A percentile compares a stretch with the other conserved stretches of the same genome.
Conservation (phyloP, 2,329 filamentous ascomycete genomes). For the Calonectria hongkongensis region DNA sequence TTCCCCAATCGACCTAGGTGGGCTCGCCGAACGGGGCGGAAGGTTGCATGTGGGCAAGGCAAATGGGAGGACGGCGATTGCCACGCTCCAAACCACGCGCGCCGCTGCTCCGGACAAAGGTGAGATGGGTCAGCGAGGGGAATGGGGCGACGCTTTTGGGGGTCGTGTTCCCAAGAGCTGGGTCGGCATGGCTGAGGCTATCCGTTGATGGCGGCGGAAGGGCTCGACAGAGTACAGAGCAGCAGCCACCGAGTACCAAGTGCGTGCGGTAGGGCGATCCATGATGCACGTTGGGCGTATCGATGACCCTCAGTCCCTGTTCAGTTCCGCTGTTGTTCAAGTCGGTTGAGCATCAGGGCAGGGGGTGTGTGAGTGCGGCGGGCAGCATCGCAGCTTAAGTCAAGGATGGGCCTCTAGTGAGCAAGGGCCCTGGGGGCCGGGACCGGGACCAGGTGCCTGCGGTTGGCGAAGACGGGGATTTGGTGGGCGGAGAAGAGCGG, state of each 20-base stretch:
- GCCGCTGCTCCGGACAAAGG: constrained; percentile 25
- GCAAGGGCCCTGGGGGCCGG: constrained; percentile 42
- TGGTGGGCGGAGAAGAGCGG: constrained; percentile 28
- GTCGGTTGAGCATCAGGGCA: constrained; percentile 9
- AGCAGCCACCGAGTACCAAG: constrained; percentile 35
- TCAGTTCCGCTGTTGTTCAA: constrained; percentile 13
- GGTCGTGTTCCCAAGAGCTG: constrained; percentile 56
- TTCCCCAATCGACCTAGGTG: constrained; percentile 33
- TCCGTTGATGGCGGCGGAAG: constrained; percentile 59
- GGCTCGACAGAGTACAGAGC: constrained; percentile 48
- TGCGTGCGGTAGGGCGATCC: constrained; percentile 43
- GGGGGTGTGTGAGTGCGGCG: constrained; percentile 41
- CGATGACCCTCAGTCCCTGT: constrained; percentile 8
- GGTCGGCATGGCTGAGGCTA: constrained; percentile 60
- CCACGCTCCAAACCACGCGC: constrained; percentile 38
- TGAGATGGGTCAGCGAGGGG: constrained; percentile 47
- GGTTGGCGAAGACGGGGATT: constrained; percentile 26
- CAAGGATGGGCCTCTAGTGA: constrained; percentile 30
- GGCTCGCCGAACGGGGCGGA: constrained; percentile 21
- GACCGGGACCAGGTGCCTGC: constrained; percentile 15
- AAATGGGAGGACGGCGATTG: constrained; percentile 42
- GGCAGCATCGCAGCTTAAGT: constrained; percentile 28
- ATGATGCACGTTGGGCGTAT: constrained; percentile 44
- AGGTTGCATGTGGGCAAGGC: constrained; percentile 38
- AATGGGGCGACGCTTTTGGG: constrained; percentile 54